Percentiles rank a stretch among this genome's conserved stretches.
These are phyloP conservation scores for Amphichorda felina DNA, from an alignment of 2,329 filamentous ascomycete genomes.

Conservation along the genomic window DNA sequence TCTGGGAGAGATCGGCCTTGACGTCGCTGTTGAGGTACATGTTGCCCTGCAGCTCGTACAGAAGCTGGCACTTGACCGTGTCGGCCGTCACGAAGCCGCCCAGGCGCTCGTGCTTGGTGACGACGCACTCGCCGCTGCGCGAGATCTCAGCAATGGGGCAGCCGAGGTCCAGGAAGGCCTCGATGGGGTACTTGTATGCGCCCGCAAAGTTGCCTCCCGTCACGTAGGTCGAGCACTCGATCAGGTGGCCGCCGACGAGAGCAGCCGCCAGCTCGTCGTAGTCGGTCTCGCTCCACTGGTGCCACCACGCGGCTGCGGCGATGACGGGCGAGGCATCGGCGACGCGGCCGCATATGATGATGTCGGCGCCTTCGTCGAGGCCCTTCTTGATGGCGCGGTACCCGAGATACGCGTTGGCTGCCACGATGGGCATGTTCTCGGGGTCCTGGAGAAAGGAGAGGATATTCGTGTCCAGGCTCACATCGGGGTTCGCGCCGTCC, in stretches of 20 bases:
- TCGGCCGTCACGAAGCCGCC: conserved; percentile 25
- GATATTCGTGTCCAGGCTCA: conserved; percentile 8
- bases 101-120: conserved; percentile 33
- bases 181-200: conserved; percentile 10
- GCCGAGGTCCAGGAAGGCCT: conserved; percentile 19
- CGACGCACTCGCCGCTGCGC: conserved; percentile 27
- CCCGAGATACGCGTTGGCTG: conserved; percentile 37
- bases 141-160: conserved; percentile 38
- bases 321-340: conserved; percentile 35
- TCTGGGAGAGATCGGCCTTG: conserved; percentile 23
- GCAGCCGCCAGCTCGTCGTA: conserved; percentile 33
- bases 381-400: conserved; percentile 27
- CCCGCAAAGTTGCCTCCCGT: conserved; percentile 40
- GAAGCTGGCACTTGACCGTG: conserved; percentile 30
- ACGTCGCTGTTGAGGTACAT: conserved; percentile 37
- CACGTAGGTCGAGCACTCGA: conserved; percentile 37
- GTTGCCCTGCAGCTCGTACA: conserved; percentile 35
- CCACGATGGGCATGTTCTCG: conserved; percentile 9
- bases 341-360: conserved; percentile 28
- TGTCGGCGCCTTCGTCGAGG: conserved; percentile 24
- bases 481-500: conserved; percentile 7
- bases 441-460: conserved; percentile 8
- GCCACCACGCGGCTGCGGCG: conserved; percentile 39
- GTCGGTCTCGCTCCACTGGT: conserved; percentile 29
- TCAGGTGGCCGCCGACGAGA: conserved; percentile 34